These are phyloP conservation scores for Chenopodium formosanum DNA, from an alignment of 148 eudicot species.

Conservation along the genomic window DNA sequence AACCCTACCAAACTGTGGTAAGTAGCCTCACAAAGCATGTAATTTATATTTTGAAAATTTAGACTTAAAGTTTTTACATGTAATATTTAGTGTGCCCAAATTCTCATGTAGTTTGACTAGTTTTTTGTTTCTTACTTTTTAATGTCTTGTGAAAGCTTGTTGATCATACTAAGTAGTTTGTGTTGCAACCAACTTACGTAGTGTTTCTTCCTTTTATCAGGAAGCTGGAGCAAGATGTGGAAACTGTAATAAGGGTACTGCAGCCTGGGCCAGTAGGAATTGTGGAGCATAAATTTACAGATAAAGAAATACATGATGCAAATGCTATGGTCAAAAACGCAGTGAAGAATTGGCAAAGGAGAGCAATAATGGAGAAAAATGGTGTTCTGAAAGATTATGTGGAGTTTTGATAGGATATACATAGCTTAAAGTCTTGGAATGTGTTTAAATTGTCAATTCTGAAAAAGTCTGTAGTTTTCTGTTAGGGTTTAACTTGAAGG, in stretches of 20 bases:
- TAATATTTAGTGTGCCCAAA: neutral
- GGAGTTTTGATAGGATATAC: conserved; percentile 27
- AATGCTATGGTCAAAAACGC: conserved; percentile 59
- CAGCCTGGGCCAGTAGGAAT: conserved; percentile 95
- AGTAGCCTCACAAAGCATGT: no score
- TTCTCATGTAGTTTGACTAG: neutral
- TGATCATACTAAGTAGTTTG: neutral
- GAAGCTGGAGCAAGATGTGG: conserved; percentile 88
- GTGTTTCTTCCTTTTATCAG: conserved; percentile 32
- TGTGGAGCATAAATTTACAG: conserved; percentile 79
- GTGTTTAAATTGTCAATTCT: neutral
- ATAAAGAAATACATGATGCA: conserved; percentile 73
- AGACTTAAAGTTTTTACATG: neutral
- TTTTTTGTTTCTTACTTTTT: neutral
- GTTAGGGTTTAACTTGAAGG: neutral
- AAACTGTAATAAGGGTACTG: conserved; percentile 81
- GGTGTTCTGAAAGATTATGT: conserved; percentile 59
- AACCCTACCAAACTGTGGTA: no score
- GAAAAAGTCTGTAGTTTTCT: neutral
- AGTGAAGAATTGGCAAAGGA: conserved; percentile 71
- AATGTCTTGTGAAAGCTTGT: neutral
- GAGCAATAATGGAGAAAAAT: conserved; percentile 51
- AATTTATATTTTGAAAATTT: neutral
- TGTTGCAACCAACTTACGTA: neutral
- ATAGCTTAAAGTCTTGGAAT: neutral